These are phyloP conservation scores for Colletotrichum falcatum DNA, from an alignment of 2,329 filamentous ascomycete genomes.

Conservation along the genomic window DNA sequence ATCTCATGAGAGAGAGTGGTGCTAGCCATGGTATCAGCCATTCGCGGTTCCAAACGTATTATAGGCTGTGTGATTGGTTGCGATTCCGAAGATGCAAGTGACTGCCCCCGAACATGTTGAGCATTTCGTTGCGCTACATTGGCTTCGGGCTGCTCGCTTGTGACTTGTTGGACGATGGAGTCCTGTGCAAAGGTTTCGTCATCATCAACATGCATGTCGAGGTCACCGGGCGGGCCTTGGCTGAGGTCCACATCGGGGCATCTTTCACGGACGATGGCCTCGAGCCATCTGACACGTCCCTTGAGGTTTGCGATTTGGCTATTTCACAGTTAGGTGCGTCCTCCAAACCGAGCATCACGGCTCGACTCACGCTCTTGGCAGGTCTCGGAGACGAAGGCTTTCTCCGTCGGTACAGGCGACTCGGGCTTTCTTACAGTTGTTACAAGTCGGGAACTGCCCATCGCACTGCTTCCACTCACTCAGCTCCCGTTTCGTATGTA, in stretches of 20 bases:
- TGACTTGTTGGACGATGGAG: conserved; percentile 41
- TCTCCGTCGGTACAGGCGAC: conserved; percentile 58
- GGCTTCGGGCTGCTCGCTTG: conserved; percentile 37
- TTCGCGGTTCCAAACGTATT: conserved; percentile 28
- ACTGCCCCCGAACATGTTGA: neutral
- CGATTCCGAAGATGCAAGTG: conserved; percentile 14
- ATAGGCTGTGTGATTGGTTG: conserved; percentile 35
- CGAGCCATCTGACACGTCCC: conserved; percentile 59
- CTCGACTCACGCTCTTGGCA: conserved; percentile 55
- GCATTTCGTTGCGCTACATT: conserved; percentile 2
- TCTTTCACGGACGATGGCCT: conserved; percentile 55
- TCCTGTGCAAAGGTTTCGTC: conserved; percentile 12
- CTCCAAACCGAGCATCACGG: too few species aligned
- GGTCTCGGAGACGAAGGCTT: conserved; percentile 53
- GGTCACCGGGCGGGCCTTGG: conserved; percentile 17
- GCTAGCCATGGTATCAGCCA: conserved; percentile 42
- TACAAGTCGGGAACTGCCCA: conserved; percentile 55
- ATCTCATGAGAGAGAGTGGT: conserved; percentile 60
- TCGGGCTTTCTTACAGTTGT: conserved; percentile 57
- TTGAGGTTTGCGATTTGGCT: conserved; percentile 51
- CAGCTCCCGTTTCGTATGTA: conserved; percentile 16
- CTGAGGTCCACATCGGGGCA: conserved; percentile 58
- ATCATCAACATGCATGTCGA: conserved; percentile 23
- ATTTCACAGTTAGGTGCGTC: neutral
- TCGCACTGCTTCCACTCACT: conserved; percentile 56